Base-by-base conservation (phyloP, 768 basidiomycete species). In the Hericium coralloides region DNA sequence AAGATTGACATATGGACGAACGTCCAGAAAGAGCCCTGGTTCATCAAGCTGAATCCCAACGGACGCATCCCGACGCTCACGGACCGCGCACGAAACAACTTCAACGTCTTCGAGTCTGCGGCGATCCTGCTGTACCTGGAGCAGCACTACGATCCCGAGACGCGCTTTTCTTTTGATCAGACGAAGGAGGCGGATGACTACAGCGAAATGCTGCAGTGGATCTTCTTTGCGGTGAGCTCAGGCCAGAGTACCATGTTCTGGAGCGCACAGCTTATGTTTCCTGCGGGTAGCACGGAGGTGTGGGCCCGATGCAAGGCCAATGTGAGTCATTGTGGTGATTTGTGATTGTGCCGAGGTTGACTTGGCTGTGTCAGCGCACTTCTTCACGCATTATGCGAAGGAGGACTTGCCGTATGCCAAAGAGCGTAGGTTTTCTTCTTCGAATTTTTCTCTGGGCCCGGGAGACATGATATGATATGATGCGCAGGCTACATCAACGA, bases 251-350 rank as follows among this genome's bases (percentile, higher is more conserved):
- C 9, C 2, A 25, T 3, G 22, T 20, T 14, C 1, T 48, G 22
- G n/a, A 17, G 10, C n/a, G 41, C 7, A 20, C 4, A 20, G 25
- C 20, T 38, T 49, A 53, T 3, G 49, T 25, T 18, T n/a, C 43
- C 18, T 45, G 43, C 31, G 31, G 10, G 17, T 66, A 89, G 84
- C 87, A 90, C 65, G 89, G 87, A 1, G 89, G 86, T 25, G 69
- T 90, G 20, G 89, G 89, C 25, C 89, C 91, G 18, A 93, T 92
- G 88, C 89, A 92, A 74, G 87, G 89, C 26, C 87, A 90, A 72
- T 67, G 71, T 69, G 52, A 14, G 53, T 56, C 22, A 12, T 12
- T 50, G 38, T 43, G 56, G 26, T 37, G 2, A 22, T 10, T 49
- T 20, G 17, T 18, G 41, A 14, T 36, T 9, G 31, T 31, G 31